phyloP scores from a whole-genome alignment of 2,329 filamentous ascomycete genomes.

The Apiospora hydei region DNA sequence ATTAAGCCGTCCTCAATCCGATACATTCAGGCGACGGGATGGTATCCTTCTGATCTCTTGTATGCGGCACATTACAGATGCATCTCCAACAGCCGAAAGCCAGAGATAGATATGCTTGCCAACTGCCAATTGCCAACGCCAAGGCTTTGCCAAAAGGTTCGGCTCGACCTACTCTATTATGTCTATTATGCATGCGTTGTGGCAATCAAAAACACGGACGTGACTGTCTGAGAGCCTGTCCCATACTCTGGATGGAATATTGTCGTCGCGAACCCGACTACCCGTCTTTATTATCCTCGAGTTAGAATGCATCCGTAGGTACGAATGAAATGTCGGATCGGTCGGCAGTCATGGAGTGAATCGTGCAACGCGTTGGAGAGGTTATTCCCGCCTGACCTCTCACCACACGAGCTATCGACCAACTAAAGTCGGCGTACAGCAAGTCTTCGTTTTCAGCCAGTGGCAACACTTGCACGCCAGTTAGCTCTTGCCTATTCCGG shows the following conservation, averaged over 20 bases:
- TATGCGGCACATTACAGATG: constrained; percentile 1
- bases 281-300: not conserved
- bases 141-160: not conserved
- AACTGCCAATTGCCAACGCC: not conserved
- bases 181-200: not conserved
- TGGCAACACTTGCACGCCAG: not conserved
- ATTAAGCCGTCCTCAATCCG: constrained; percentile 14
- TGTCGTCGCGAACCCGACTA: not conserved
- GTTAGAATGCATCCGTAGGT: not conserved
- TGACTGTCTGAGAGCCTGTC: not conserved
- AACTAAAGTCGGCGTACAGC: not conserved
- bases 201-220: not conserved
- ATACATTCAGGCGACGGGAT: not conserved
- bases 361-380: not conserved
- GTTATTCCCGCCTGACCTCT: not conserved
- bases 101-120: not conserved
- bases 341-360: not conserved
- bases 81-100: constrained; percentile 2
- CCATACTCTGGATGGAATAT: not conserved
- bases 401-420: not conserved
- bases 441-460: not conserved
- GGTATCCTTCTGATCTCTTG: not conserved
- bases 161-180: not conserved
- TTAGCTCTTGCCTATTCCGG: constrained; percentile 18
- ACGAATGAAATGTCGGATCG: not conserved